Percentiles rank a stretch among this genome's conserved stretches.
These are phyloP conservation scores for Saccharomycopsis sp. DNA, from an alignment of 805 yeast species.

Conservation along the genomic window DNA sequence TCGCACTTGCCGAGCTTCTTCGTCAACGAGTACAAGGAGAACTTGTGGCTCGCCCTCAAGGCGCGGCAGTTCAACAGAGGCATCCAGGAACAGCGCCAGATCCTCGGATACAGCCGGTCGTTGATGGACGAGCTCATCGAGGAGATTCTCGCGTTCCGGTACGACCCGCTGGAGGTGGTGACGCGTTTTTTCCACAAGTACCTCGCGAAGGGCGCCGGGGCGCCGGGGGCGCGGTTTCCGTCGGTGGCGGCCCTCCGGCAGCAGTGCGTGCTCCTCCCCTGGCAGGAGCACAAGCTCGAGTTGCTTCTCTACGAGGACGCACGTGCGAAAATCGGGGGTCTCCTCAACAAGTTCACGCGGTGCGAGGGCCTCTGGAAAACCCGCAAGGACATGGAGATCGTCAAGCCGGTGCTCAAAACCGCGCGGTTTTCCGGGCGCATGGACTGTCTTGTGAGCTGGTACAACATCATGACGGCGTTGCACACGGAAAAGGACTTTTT, in stretches of 20 bases:
- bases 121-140: constrained; percentile 67
- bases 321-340: constrained; percentile 42
- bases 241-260: neutral
- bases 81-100: constrained; percentile 67
- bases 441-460: constrained; percentile 82
- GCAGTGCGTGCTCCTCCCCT: neutral
- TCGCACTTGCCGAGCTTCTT: constrained; percentile 12
- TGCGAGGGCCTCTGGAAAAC: constrained; percentile 78
- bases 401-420: constrained; percentile 63
- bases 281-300: constrained; percentile 10
- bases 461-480: constrained; percentile 64
- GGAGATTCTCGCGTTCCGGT: constrained; percentile 56
- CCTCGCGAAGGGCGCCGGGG: constrained; percentile 34
- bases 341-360: constrained; percentile 56
- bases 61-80: constrained; percentile 79
- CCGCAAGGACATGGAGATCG: constrained; percentile 66
- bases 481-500: constrained; percentile 54
- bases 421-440: constrained; percentile 58
- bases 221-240: constrained; percentile 20
- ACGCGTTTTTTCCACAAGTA: neutral
- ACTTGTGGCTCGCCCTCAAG: constrained; percentile 80
- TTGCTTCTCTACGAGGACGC: constrained; percentile 30
- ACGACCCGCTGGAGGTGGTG: constrained; percentile 1
- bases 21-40: constrained; percentile 44
- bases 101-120: constrained; percentile 62